These are phyloP conservation scores for Leptosphaerulina australis DNA, from an alignment of 2,329 filamentous ascomycete genomes.

Conservation along the genomic window DNA sequence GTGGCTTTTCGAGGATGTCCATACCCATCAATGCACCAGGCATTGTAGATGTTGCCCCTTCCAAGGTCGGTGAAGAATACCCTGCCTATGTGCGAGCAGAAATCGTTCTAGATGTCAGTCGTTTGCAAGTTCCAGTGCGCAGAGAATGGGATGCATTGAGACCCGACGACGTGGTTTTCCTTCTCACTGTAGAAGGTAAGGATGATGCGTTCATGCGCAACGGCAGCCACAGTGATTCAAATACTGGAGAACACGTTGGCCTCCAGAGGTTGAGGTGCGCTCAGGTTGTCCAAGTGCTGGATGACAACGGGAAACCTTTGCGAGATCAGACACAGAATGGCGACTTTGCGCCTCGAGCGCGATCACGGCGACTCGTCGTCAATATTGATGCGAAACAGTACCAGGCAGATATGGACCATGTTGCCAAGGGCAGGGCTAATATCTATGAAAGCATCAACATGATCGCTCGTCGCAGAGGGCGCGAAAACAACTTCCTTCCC, in stretches of 20 bases:
- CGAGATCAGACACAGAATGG: conserved; percentile 70
- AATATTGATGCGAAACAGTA: conserved; percentile 82
- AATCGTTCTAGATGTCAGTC: conserved; percentile 80
- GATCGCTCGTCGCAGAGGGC: conserved; percentile 77
- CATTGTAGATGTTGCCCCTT: conserved; percentile 82
- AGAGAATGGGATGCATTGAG: conserved; percentile 89
- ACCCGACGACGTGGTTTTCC: conserved; percentile 86
- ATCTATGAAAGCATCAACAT: conserved; percentile 87
- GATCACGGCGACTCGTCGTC: conserved; percentile 73
- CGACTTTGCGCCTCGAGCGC: conserved; percentile 63
- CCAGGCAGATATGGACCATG: conserved; percentile 72
- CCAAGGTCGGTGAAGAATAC: conserved; percentile 79
- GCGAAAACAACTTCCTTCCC: conserved; percentile 97
- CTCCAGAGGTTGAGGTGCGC: conserved; percentile 77
- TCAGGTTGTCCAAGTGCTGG: conserved; percentile 82
- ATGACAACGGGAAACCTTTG: conserved; percentile 79
- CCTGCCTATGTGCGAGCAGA: conserved; percentile 88
- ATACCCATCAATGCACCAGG: conserved; percentile 83
- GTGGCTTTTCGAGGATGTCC: conserved; percentile 90
- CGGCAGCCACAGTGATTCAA: conserved; percentile 57
- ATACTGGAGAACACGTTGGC: conserved; percentile 66
- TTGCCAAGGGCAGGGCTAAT: conserved; percentile 71
- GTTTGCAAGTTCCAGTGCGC: conserved; percentile 75
- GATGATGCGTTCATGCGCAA: conserved; percentile 61
- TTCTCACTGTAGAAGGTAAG: conserved; percentile 74